Base-by-base conservation (phyloP, 345 rosid species). In the Aquilaria yunnanensis region DNA sequence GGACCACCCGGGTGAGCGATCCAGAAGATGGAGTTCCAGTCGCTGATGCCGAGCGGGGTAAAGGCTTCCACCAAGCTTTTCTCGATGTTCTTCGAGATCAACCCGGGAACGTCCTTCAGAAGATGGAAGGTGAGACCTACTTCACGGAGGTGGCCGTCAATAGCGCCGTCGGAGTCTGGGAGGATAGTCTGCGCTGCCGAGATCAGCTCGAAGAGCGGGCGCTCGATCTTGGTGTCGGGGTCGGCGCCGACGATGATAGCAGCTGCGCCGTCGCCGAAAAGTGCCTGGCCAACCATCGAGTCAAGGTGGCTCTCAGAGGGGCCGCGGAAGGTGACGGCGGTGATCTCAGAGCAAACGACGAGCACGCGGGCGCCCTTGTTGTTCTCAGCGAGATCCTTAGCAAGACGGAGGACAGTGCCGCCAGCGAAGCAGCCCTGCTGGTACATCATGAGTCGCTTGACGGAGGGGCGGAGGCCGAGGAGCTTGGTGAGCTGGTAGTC, bases 1-100 rank as follows among this genome's bases (percentile, higher is more conserved):
- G 78, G 80, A 0, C 82, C 85, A 41, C 85, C 85, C 0, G 85
- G 82, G 47, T 81, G 85, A 3, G 72, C 78, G 2, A 75, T 71
- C 78, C 72, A 78, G 56, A 80, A 77, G 30, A 77, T 33, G 0
- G 85, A 80, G 77, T 80, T 77, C 80, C 80, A 77, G 51, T 80
- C 85, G 1, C 74, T 60, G 52, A 78, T 78, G n/a, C 77, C 78
- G 54, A 78, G 34, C 0, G 81, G 78, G 16, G 65, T 6, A 55
- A 81, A 77, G 6, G 80, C 80, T 53, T 81, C 80, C 0, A 30
- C 49, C 10, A 63, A 49, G 43, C 59, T 52, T 23, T 63, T 63
- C 31, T 63, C 67, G 23, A 63, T 43, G 59, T 64, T 46, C 30
- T 54, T 48, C 12, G 68, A 64, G 32, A 64, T 64, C 4, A 56